Base-by-base conservation (phyloP, 2,329 filamentous ascomycete genomes). In the Lasiodiplodia hormozganensis region DNA sequence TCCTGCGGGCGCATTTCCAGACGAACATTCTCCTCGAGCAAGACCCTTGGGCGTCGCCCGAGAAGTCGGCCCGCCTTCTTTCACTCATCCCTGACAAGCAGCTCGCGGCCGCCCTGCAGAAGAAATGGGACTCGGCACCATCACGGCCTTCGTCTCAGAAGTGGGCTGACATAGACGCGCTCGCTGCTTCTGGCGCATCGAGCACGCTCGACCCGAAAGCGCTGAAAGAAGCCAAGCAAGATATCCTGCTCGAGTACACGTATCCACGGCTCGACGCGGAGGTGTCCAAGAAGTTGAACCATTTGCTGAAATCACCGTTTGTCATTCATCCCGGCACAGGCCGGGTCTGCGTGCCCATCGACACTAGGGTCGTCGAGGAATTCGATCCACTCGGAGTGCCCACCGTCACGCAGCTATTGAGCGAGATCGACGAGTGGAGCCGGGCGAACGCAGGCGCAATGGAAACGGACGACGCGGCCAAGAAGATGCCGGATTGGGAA, bases 181-280 rank as follows among this genome's bases (percentile, higher is more conserved):
- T 97, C 14, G 96, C 95, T 57, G 92, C 93, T 79, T 88, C 89
- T 0, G 91, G 92, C 40, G 88, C 88, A 34, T 89, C 89, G 76
- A 91, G 89, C 75, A 85, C 86, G 11, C 86, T 97, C n/a, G 90
- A 96, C 73, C 80, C 89, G 0, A 88, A 86, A 71, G 88, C 90
- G 2, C 86, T 99, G 14, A 86, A 91, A 10, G 93, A 97, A 75
- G 93, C 94, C 25, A 98, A 97, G 82, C 94, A 97, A 79, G 96
- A 98, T 77, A 92, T 99, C 70, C 90, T 98, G 3, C 88, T 99
- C 36, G 96, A 99, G 81, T 98, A 99, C 82, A 97, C 96, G 7
- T 99, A 99, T 80, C 96, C 96, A 3, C 91, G 96, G 49, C 91
- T 99, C 67, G 96, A 99, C 84, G 94, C 96, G 70, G 94, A 97